A percentile compares a stretch with the other conserved stretches of the same genome.
Evolutionary conservation across 192 early-diverging fungal genomes (phyloP).

Genomic region (Diversispora epigaea): DNA sequence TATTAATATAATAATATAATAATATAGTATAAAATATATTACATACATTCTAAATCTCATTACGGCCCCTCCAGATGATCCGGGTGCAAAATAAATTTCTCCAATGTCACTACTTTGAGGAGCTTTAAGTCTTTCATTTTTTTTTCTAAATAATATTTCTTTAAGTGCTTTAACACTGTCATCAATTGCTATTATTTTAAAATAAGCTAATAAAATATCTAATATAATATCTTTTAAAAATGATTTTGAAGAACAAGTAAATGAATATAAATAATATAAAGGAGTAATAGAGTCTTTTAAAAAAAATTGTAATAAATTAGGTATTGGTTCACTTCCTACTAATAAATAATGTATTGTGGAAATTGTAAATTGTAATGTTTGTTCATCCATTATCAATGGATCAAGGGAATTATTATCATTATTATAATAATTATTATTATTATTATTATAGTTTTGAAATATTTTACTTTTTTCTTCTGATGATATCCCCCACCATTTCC

Average conservation of each 20-base stretch:
- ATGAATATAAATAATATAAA: conserved; percentile 60
- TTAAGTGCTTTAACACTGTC: conserved; percentile 44
- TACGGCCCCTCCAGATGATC: conserved; percentile 50
- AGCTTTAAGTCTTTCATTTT: conserved; percentile 20
- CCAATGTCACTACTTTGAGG: conserved; percentile 44
- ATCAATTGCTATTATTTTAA: conserved; percentile 43
- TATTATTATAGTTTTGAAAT: conserved; percentile 6
- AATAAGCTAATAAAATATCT: conserved; percentile 51
- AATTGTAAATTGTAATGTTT: conserved; percentile 46
- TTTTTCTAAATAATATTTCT: conserved; percentile 49
- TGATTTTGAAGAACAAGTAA: conserved; percentile 43
- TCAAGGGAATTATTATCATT: conserved; percentile 36
- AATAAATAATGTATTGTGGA: conserved; percentile 54
- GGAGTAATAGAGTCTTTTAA: conserved; percentile 51
- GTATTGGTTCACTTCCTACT: conserved; percentile 60
- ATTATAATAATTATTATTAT: neutral
- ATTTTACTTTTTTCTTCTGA: conserved; percentile 13
- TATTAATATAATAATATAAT: too few relatives aligned
- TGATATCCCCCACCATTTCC: conserved; percentile 38
- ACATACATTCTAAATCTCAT: conserved; percentile 47
- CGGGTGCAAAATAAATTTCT: conserved; percentile 56
- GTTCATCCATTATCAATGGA: conserved; percentile 43
- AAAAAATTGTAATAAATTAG: conserved; percentile 55
- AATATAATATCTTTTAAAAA: conserved; percentile 44
- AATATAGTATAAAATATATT: conserved; percentile 35